Conservation (phyloP, 495 filamentous ascomycete genomes). For the Cairneyella variabilis region DNA sequence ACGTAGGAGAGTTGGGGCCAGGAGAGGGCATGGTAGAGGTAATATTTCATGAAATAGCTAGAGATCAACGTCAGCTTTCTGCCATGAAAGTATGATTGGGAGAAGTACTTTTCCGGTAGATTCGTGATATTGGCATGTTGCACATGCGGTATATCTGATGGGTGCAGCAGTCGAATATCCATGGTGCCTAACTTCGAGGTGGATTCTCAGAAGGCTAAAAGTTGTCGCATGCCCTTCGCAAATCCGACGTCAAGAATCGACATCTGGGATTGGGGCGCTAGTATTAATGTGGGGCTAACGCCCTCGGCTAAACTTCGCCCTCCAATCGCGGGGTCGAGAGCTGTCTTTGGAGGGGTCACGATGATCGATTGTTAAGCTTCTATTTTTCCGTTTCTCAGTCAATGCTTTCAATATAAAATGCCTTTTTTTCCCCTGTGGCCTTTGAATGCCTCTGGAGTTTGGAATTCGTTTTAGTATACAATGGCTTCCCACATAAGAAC, state of each 20-base stretch:
- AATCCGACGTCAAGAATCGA: too few relatives aligned
- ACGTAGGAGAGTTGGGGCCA: constrained; percentile 98
- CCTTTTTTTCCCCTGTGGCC: constrained; percentile 21
- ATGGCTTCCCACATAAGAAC: constrained; percentile 17
- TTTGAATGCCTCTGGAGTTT: too few relatives aligned
- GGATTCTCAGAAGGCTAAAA: too few relatives aligned
- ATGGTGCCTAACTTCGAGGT: constrained; percentile 36
- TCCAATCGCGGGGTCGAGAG: constrained; percentile 7
- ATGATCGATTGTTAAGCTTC: too few relatives aligned
- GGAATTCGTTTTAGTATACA: constrained; percentile 10
- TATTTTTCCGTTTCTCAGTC: too few relatives aligned
- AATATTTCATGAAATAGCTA: constrained; percentile 97
- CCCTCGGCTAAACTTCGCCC: not conserved
- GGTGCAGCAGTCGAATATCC: constrained; percentile 73
- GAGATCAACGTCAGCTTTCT: constrained; percentile 1
- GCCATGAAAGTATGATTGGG: not conserved
- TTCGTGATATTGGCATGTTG: constrained; percentile 99
- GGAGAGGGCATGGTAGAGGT: constrained; percentile 96
- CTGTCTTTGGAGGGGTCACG: too few relatives aligned
- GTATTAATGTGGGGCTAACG: constrained; percentile 7
- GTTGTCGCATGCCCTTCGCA: too few relatives aligned
- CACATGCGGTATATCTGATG: constrained; percentile 86
- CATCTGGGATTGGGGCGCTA: constrained; percentile 16
- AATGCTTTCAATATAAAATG: too few relatives aligned
- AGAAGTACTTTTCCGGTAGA: constrained; percentile 74